Evolutionary conservation across 305 asterid species (phyloP), one percentile per base, ranked within the genome.

Genomic region (Euphrasia arctica): DNA sequence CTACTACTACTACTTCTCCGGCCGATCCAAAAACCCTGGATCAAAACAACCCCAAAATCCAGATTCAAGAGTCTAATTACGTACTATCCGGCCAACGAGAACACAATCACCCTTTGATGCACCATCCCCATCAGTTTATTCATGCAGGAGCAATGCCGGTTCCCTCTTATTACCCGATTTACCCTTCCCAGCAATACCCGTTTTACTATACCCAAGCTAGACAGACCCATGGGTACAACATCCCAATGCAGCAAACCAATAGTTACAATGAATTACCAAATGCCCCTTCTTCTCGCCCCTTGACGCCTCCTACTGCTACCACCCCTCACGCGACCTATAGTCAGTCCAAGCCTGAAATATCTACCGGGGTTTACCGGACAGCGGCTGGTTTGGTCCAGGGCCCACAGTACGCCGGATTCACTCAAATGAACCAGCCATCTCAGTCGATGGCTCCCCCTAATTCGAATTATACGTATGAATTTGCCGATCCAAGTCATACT

Each of bases 401-500:
- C 43, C 82, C 84, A 5, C 89, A 83, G 56, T 86, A 83, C 51
- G 88, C 82, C 5, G 95, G 95, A 10, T 82, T 54, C 77, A 75
- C 89, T 65, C 95, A 89, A 65, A 72, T 85, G 75, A 90, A 80
- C 74, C 95, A 85, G 65, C 92, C 95, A 3, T 72, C 95, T 58
- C 95, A 86, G 47, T 77, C 91, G 58, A 74, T 80, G 57, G 79
- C 91, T 4, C 91, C 90, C 32, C 42, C 90, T 18, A 77, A 79
- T 71, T 29, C 82, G 6, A 72, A 71, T 70, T 87, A 87, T 69
- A 64, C 77, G 4, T 89, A 89, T 67, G 98, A 87, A 45, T 83
- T 49, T 71, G 60, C 86, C 58, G 96, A 91, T 75, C 91, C 96
- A 13, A 1, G 78, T 29, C 88, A 75, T 59, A 78, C 86, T 58